Evolutionary conservation across 83 land plant genomes (phyloP).

Genomic region (Diphasiastrum complanatum): DNA sequence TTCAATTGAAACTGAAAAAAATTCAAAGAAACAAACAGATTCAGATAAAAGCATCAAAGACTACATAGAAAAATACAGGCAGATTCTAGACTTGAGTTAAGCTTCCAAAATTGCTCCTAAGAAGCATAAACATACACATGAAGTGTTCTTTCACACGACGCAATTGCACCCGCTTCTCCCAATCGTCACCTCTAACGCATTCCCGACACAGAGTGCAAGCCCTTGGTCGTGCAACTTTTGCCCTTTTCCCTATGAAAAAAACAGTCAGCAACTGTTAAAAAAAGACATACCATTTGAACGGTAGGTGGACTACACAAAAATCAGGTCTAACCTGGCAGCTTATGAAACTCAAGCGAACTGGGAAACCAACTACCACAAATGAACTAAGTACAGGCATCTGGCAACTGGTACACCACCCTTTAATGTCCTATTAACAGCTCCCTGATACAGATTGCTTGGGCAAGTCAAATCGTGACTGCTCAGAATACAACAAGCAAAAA

Average conservation of each 20-base stretch:
- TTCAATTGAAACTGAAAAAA: conserved; percentile 61
- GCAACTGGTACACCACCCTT: too few species aligned
- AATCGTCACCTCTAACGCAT: conserved; percentile 54
- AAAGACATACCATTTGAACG: neutral
- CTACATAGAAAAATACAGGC: neutral
- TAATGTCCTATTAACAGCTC: too few species aligned
- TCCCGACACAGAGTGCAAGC: conserved; percentile 88
- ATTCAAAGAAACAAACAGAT: conserved; percentile 7
- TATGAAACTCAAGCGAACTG: too few species aligned
- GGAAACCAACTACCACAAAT: too few species aligned
- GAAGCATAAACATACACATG: conserved; percentile 57
- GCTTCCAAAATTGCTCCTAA: neutral
- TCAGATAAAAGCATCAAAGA: neutral
- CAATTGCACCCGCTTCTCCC: conserved; percentile 60
- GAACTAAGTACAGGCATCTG: too few species aligned
- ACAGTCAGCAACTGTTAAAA: neutral
- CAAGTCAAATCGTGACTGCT: too few species aligned
- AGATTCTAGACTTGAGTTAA: conserved; percentile 6
- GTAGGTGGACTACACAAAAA: neutral
- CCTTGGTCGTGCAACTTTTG: conserved; percentile 64
- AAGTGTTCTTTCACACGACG: conserved; percentile 84
- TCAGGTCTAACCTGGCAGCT: neutral
- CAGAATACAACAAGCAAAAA: too few species aligned
- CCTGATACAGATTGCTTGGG: too few species aligned
- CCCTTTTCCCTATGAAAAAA: conserved; percentile 43